Evolutionary conservation across 2,329 filamentous ascomycete species (phyloP), one percentile per base, ranked within the genome.

Genomic region (Fusarium torulosum): DNA sequence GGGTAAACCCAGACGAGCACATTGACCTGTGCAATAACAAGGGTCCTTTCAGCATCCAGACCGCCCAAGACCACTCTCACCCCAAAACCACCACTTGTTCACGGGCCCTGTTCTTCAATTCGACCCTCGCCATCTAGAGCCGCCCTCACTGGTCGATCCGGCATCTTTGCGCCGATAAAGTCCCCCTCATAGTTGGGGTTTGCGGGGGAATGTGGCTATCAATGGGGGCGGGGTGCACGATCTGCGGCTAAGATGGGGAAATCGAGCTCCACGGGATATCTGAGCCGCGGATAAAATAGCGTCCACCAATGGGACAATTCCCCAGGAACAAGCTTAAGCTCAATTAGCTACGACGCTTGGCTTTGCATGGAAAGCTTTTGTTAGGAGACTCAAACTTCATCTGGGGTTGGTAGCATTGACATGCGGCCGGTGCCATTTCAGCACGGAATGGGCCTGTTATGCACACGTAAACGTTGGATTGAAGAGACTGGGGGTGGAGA

Each of bases 171-270:
- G 44, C 25, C 31, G 41, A 21, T 8, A 31, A 19, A 33, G 15
- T n/a, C 35, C 29, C 45, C 31, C 21, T 63, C 7, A 49, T 2
- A 38, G 8, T 65, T 66, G 42, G 63, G 62, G 63, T 60, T 66
- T 66, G 63, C 61, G 55, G 63, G 63, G 63, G 55, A 60, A 21
- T 38, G 21, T 20, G 29, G n/a, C 8, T 3, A n/a, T 25, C 53
- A 21, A 58, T 69, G 65, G 65, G 60, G 65, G 66, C 65, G 66
- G 66, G 60, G 60, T 37, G 56, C 59, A 69, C 57, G 66, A 68
- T 68, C 60, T 50, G 47, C 58, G 27, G 19, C 55, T 66, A 59
- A 40, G n/a, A 66, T 68, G 61, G 65, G 66, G 66, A 68, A 68
- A 68, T 66, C 54, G 21, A 56, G n/a, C 51, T 56, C 65, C 66